Evolutionary conservation across 192 early-diverging fungal species (phyloP).

Genomic region (Rhizoclosmatium sp.): DNA sequence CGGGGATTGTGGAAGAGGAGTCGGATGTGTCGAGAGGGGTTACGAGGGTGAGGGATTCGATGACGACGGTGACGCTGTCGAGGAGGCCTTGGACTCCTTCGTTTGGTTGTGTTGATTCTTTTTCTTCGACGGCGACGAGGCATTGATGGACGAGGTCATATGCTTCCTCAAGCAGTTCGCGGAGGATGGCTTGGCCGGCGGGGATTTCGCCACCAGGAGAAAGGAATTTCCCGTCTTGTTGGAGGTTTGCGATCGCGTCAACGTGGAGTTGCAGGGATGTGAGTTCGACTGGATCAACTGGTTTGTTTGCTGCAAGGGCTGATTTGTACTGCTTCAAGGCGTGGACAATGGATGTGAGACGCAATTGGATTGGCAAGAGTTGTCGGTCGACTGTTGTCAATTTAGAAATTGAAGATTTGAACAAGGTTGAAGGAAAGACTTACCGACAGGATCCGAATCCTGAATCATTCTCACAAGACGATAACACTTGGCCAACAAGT

Average conservation of each 20-base stretch:
- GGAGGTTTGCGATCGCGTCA: slow-evolving; percentile 35
- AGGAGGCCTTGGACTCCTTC: neutral
- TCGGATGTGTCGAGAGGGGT: neutral
- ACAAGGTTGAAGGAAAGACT: neutral
- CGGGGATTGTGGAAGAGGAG: neutral
- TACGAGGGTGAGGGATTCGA: neutral
- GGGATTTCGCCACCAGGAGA: slow-evolving; percentile 13
- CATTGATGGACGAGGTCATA: slow-evolving; percentile 49
- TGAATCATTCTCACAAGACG: slow-evolving; percentile 36
- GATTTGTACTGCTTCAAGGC: slow-evolving; percentile 21
- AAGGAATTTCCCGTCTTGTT: slow-evolving; percentile 37
- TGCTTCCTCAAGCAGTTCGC: slow-evolving; percentile 42
- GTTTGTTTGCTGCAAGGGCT: neutral
- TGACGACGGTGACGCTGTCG: neutral
- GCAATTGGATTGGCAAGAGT: slow-evolving; percentile 31
- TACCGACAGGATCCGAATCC: slow-evolving; percentile 37
- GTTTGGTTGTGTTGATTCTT: neutral
- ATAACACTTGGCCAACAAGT: slow-evolving; percentile 37
- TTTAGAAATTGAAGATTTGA: neutral
- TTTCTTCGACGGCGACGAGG: slow-evolving; percentile 30
- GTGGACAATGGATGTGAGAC: slow-evolving; percentile 30
- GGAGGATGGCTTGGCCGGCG: slow-evolving; percentile 38
- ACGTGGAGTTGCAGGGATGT: slow-evolving; percentile 40
- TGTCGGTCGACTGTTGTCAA: slow-evolving; percentile 25
- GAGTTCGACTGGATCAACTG: slow-evolving; percentile 40